phyloP scores from a whole-genome alignment of 2,329 filamentous ascomycete species.

The Ceratocystis lukuohia region DNA sequence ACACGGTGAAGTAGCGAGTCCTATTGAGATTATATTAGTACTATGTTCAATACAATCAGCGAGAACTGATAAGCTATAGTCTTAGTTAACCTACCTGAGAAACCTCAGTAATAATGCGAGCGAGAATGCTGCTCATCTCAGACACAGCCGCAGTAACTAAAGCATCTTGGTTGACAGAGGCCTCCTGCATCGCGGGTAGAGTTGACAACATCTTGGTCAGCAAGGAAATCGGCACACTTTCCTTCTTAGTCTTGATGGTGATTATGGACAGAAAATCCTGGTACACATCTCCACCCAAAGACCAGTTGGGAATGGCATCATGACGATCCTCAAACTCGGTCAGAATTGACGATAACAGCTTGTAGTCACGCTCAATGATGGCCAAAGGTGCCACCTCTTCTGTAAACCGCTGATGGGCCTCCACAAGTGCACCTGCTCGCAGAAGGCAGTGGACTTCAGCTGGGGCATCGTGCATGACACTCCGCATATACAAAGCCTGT shows the following conservation, averaged over 20 bases:
- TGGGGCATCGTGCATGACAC: slow-evolving; percentile 52
- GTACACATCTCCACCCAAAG: slow-evolving; percentile 68
- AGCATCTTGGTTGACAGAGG: slow-evolving; percentile 27
- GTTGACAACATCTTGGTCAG: slow-evolving; percentile 45
- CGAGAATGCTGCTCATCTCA: slow-evolving; percentile 67
- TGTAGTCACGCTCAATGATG: slow-evolving; percentile 71
- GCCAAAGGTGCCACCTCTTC: slow-evolving; percentile 67
- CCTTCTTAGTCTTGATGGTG: slow-evolving; percentile 30
- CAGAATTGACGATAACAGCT: slow-evolving; percentile 54
- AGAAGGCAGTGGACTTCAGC: slow-evolving; percentile 69
- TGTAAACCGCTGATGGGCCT: slow-evolving; percentile 74
- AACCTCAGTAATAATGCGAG: slow-evolving; percentile 46
- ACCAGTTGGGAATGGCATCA: slow-evolving; percentile 57
- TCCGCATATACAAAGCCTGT: slow-evolving; percentile 69
- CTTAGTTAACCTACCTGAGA: slow-evolving; percentile 32
- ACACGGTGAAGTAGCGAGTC: slow-evolving; percentile 31
- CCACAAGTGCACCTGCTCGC: slow-evolving; percentile 58
- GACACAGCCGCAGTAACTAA: slow-evolving; percentile 59
- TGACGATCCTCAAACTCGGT: slow-evolving; percentile 54
- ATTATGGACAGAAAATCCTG: slow-evolving; percentile 43
- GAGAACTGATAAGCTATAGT: too few relatives aligned
- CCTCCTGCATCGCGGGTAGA: slow-evolving; percentile 41
- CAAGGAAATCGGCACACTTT: slow-evolving; percentile 32
- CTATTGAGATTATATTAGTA: slow-evolving; percentile 21
- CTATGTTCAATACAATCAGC: neutral